Evolutionary conservation across 371 early-diverging fungal genomes (phyloP).

Genomic region (Rhizopus delemar): DNA sequence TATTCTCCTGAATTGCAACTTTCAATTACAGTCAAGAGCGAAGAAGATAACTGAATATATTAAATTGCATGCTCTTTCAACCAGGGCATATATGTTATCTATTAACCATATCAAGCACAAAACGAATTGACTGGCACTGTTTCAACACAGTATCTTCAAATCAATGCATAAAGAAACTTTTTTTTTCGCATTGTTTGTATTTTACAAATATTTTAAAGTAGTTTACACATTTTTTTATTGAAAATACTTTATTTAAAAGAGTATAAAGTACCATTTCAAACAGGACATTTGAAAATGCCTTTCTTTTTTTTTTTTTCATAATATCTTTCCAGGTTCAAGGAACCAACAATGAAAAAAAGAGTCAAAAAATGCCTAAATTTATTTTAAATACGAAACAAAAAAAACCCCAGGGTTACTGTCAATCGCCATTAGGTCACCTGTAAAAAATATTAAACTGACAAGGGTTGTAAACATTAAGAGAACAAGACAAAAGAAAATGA

Average conservation of each 20-base stretch:
- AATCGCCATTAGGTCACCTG: too few species aligned
- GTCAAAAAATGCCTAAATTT: background rate
- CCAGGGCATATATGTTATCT: background rate
- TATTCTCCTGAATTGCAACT: too few species aligned
- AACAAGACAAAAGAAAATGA: background rate
- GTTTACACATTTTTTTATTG: background rate
- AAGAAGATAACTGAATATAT: too few species aligned
- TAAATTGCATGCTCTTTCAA: background rate
- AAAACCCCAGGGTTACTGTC: too few species aligned
- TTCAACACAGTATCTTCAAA: background rate
- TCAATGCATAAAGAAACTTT: background rate
- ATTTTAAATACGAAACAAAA: too few species aligned
- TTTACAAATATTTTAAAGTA: background rate
- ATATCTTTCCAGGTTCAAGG: constrained; percentile 4
- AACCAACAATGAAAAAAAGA: background rate
- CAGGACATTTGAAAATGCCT: background rate
- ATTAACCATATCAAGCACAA: background rate
- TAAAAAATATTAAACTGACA: background rate
- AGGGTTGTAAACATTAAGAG: background rate
- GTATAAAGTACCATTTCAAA: background rate
- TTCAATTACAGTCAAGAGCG: too few species aligned
- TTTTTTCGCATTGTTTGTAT: background rate
- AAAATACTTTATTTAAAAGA: background rate
- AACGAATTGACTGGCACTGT: constrained; percentile 1
- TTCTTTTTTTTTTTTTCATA: background rate